These are phyloP conservation scores for Paramyrothecium roridum DNA, from an alignment of 2,329 filamentous ascomycete genomes.

Conservation along the genomic window DNA sequence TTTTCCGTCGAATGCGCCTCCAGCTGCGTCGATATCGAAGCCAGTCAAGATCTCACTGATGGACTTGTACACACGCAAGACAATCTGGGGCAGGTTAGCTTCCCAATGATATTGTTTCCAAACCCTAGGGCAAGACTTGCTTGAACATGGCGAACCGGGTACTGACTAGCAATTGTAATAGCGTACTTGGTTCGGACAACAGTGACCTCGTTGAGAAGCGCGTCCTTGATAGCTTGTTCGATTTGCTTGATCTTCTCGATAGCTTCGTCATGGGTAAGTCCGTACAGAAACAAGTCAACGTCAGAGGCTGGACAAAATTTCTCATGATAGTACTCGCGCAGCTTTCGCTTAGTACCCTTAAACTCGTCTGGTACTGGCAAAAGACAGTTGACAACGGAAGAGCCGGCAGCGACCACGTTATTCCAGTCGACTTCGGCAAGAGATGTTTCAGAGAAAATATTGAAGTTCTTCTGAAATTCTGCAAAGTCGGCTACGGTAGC, in stretches of 20 bases:
- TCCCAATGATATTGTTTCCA: not conserved
- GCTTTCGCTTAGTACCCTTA: conserved; percentile 57
- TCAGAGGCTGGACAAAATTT: conserved; percentile 79
- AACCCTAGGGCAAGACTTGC: conserved; percentile 21
- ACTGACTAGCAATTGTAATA: conserved; percentile 80
- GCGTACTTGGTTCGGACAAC: conserved; percentile 84
- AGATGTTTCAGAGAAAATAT: conserved; percentile 76
- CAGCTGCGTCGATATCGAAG: conserved; percentile 84
- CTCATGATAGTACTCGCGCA: conserved; percentile 77
- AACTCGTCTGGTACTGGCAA: conserved; percentile 66
- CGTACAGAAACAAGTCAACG: conserved; percentile 83
- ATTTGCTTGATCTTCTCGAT: conserved; percentile 83
- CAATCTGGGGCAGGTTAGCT: conserved; percentile 52
- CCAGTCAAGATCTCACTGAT: conserved; percentile 82
- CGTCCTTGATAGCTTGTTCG: conserved; percentile 70
- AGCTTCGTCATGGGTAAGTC: conserved; percentile 71
- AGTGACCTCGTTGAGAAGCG: conserved; percentile 78
- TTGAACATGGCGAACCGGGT: conserved; percentile 77
- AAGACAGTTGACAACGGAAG: conserved; percentile 75
- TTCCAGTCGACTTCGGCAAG: conserved; percentile 75
- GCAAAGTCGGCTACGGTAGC: conserved; percentile 65
- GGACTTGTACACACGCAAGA: conserved; percentile 80
- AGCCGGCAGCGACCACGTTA: conserved; percentile 79
- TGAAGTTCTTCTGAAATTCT: conserved; percentile 77
- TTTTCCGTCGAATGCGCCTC: conserved; percentile 74